Conservation (phyloP, 176 grass and related monocot genomes). For the Metroxylon sagu region DNA sequence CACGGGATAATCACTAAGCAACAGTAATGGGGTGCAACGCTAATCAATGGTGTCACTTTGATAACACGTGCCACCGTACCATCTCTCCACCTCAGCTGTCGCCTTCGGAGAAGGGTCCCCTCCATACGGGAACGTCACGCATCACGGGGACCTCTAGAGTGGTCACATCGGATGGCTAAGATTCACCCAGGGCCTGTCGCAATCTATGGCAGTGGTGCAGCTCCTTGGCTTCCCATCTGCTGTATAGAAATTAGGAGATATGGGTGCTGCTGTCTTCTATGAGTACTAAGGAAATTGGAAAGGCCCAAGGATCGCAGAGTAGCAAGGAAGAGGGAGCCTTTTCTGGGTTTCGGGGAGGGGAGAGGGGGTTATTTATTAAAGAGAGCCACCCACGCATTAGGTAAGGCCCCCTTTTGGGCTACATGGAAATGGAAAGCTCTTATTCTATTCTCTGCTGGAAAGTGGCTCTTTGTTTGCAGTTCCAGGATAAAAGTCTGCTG, state of each 20-base stretch:
- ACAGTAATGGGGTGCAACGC: not conserved
- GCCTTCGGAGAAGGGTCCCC: not conserved
- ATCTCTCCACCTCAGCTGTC: not conserved
- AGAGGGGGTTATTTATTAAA: too few relatives aligned
- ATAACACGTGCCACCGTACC: conserved; percentile 1
- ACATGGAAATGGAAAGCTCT: conserved; percentile 10
- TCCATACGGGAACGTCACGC: not conserved
- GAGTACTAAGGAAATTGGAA: not conserved
- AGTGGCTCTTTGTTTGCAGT: conserved; percentile 6
- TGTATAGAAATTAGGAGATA: not conserved
- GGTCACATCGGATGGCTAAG: not conserved
- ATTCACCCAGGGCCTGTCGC: not conserved
- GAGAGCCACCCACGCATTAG: not conserved
- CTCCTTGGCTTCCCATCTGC: conserved; percentile 1
- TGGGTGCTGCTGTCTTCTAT: not conserved
- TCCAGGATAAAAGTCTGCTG: conserved; percentile 2
- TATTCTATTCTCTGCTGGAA: conserved; percentile 2
- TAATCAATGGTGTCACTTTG: conserved; percentile 1
- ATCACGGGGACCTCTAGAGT: not conserved
- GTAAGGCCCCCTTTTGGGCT: not conserved
- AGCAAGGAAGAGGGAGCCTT: not conserved
- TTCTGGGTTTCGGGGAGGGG: too few relatives aligned
- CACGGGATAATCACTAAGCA: not conserved
- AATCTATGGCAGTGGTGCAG: conserved; percentile 5
- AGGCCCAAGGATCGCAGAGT: not conserved